Percentiles rank a stretch among this genome's conserved stretches.
Conservation (phyloP, 129 eudicot species). For the Helichrysum umbraculigerum region DNA sequence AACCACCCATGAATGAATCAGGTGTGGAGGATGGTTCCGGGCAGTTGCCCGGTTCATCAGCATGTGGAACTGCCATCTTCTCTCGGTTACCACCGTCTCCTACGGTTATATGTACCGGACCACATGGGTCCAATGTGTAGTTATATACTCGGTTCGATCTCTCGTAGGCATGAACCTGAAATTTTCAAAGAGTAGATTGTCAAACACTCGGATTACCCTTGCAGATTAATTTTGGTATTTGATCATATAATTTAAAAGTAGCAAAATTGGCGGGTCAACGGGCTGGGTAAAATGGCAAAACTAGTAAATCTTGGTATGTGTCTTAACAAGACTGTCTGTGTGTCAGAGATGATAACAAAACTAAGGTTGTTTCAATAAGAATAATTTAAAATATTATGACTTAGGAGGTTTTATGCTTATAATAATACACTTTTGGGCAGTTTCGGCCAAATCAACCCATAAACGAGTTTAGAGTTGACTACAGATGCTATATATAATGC, state of each 20-base stretch:
- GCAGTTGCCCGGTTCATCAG: slow-evolving; percentile 86
- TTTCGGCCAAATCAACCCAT: not conserved
- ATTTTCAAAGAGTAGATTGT: not conserved
- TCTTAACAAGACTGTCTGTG: not conserved
- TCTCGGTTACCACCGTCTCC: slow-evolving; percentile 98
- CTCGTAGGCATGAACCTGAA: slow-evolving; percentile 94
- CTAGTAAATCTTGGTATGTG: not conserved
- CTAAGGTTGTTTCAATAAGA: not conserved
- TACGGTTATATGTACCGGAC: slow-evolving; percentile 69
- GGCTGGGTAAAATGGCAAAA: not conserved
- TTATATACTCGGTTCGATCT: slow-evolving; percentile 87
- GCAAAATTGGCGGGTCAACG: not conserved
- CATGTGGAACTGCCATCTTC: slow-evolving; percentile 76
- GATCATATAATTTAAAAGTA: not conserved
- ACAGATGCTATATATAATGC: not conserved
- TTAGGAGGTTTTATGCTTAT: not conserved
- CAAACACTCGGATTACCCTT: not conserved
- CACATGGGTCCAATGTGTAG: slow-evolving; percentile 81
- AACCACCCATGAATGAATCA: slow-evolving; percentile 83
- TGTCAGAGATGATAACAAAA: not conserved
- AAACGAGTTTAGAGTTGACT: not conserved
- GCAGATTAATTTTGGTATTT: not conserved
- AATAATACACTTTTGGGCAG: not conserved
- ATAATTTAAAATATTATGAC: not conserved
- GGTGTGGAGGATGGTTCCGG: slow-evolving; percentile 89